Base-by-base conservation (phyloP, 345 rosid genomes). In the Linum lewisii region DNA sequence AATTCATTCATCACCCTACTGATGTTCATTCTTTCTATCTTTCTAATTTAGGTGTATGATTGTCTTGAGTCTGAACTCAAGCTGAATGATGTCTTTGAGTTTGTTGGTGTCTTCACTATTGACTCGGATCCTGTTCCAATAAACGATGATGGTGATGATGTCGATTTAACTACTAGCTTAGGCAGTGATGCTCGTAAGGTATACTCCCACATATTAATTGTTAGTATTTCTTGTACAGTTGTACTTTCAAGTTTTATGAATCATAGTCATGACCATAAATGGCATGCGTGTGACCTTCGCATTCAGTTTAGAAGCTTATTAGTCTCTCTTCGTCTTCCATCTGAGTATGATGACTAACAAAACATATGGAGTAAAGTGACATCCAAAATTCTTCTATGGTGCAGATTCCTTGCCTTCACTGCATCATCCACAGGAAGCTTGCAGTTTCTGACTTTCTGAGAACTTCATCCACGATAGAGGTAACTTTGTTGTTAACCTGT, bases 11-110 rank as follows among this genome's bases (percentile, higher is more conserved):
- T 52, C 14, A 18, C 21, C 20, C 16, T 11, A 57, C 58, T 36
- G 29, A 45, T 34, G 29, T 3, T 63, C 61, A 54, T 32, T 9
- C 57, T 60, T 44, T 55, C 57, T 9, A 37, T 68, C 51, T 58
- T 7, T 26, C 8, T 60, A 19, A 18, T 61, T 54, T 83, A 93
- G 97, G 72, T 93, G 51, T 93, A 93, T 68, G 89, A 89, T 75
- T 67, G 82, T 66, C 84, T 82, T 23, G 94, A 87, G 74, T 78
- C 85, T 22, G 97, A 87, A 16, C 58, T 87, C 72, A 89, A 87
- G 75, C 82, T 89, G 65, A 93, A 93, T 52, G 97, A 93, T 34
- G 84, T 87, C 64, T 79, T 86, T 65, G 99, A 93, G 76, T 93
- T 93, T 65, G 53, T 87, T 60, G 97, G 97, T 47, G 84, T 89